Conservation (phyloP, 352 stramenopile species). For the Globisporangium viniferum region DNA sequence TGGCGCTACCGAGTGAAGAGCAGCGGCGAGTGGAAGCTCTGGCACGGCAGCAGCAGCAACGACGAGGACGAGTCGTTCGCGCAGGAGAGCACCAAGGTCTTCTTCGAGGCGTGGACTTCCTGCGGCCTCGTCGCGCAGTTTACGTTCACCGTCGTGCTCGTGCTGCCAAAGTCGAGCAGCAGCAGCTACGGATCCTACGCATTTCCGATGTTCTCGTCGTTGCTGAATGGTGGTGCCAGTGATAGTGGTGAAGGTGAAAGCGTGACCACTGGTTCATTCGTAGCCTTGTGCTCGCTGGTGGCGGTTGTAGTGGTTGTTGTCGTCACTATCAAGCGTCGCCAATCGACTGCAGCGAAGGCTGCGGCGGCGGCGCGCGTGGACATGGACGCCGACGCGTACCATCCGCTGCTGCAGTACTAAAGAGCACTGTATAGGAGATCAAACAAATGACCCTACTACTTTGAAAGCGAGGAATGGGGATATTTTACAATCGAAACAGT, state of each 20-base stretch:
- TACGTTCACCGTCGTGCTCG: conserved; percentile 51
- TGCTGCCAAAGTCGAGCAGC: conserved; percentile 33
- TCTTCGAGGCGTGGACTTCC: conserved; percentile 53
- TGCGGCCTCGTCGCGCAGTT: conserved; percentile 40
- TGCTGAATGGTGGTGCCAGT: conserved; percentile 11
- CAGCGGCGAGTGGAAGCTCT: conserved; percentile 38
- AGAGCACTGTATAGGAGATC: neutral
- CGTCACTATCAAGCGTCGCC: conserved; percentile 26
- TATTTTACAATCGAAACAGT: neutral
- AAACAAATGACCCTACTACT: neutral
- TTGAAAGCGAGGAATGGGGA: neutral
- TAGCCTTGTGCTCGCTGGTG: neutral
- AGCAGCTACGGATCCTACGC: conserved; percentile 1
- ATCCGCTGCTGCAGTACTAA: conserved; percentile 44
- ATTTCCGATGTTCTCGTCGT: conserved; percentile 10
- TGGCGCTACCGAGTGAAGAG: conserved; percentile 61
- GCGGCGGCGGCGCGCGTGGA: conserved; percentile 10
- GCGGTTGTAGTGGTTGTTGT: conserved; percentile 31
- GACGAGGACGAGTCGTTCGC: conserved; percentile 27
- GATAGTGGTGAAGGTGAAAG: conserved; percentile 20
- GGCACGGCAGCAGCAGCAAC: conserved; percentile 16
- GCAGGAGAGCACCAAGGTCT: conserved; percentile 36
- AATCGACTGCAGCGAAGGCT: conserved; percentile 10
- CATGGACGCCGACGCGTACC: conserved; percentile 47
- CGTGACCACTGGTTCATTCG: conserved; percentile 6